Evolutionary conservation across 2,329 filamentous ascomycete genomes (phyloP), one percentile per base, ranked within the genome.

Genomic region (Trichoderma breve): DNA sequence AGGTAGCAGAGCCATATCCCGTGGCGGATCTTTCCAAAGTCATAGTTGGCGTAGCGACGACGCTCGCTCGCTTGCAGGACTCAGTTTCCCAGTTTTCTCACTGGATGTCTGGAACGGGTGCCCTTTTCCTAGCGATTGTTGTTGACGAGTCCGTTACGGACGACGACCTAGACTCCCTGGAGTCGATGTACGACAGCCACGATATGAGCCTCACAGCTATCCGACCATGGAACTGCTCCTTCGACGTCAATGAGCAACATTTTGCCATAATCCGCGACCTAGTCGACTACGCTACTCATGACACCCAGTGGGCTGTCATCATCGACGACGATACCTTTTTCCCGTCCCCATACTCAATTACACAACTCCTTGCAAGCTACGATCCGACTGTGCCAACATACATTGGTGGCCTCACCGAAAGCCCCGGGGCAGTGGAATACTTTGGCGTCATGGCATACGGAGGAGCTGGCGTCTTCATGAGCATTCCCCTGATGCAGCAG

Each of bases 321-420:
- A 84, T 90, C 47, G 88, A 91, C 76, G 89, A 91, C 75, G 89
- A 91, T 75, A 91, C 89, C 1, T 90, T 91, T 78, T 90, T 90
- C 77, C 84, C 86, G 2, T 87, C 86, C 2, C 83, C 90, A 58
- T 78, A 84, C 66, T 82, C 82, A 0, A 80, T 91, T 18, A 81
- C 84, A 26, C 78, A 83, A n/a, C 81, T 84, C 6, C 82, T 90
- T 76, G 76, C 39, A 77, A 47, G 80, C 47, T 83, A 87, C 73
- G 84, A 90, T 75, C 82, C 86, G 75, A 83, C 81, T 2, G 76
- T 82, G 24, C 82, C 86, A 3, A 77, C 82, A 43, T 91, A 90
- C 78, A 81, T 90, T 12, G 89, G 89, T 3, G 85, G 85, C 2
- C 78, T 90, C 6, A 88, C 88, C 1, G 89, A 91, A 76, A 87